Percentiles rank a stretch among this genome's conserved stretches.
Conservation (phyloP, 2,329 filamentous ascomycete species). For the Gaeumannomyces sp. region DNA sequence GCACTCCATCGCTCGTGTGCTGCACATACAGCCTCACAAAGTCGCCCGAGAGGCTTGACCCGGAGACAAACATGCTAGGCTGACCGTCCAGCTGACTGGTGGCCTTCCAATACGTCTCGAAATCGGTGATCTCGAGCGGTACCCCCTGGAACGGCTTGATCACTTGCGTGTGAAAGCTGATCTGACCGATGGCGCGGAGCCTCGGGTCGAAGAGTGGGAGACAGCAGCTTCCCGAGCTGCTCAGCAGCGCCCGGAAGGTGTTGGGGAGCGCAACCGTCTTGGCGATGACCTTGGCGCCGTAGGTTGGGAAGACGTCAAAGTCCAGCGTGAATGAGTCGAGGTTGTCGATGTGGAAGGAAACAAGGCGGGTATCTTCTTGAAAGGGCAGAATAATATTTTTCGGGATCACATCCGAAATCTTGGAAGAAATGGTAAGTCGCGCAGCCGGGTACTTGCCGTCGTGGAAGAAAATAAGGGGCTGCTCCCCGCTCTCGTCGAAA, state of each 20-base stretch:
- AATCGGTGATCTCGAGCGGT: conserved; percentile 93
- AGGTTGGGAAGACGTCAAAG: conserved; percentile 96
- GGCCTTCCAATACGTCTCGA: conserved; percentile 98
- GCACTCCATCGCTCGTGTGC: conserved; percentile 78
- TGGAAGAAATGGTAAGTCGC: conserved; percentile 91
- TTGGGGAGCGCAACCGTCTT: conserved; percentile 88
- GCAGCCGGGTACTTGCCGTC: conserved; percentile 94
- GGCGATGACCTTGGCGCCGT: conserved; percentile 94
- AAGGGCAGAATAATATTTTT: conserved; percentile 94
- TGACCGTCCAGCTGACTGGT: conserved; percentile 88
- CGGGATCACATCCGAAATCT: conserved; percentile 90
- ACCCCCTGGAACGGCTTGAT: conserved; percentile 93
- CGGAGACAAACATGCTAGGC: conserved; percentile 81
- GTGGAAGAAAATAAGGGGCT: conserved; percentile 89
- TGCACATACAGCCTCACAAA: conserved; percentile 91
- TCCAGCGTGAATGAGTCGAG: conserved; percentile 90
- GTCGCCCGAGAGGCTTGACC: conserved; percentile 91
- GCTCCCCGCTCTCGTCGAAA: conserved; percentile 70
- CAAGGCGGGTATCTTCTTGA: conserved; percentile 87
- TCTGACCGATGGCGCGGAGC: conserved; percentile 84
- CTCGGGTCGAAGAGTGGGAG: conserved; percentile 90
- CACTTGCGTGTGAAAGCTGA: conserved; percentile 90
- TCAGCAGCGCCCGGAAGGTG: conserved; percentile 70
- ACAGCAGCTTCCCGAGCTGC: conserved; percentile 73
- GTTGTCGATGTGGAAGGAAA: conserved; percentile 95